Base-by-base conservation (phyloP, 2,329 filamentous ascomycete species). In the Ophiostoma sp. region DNA sequence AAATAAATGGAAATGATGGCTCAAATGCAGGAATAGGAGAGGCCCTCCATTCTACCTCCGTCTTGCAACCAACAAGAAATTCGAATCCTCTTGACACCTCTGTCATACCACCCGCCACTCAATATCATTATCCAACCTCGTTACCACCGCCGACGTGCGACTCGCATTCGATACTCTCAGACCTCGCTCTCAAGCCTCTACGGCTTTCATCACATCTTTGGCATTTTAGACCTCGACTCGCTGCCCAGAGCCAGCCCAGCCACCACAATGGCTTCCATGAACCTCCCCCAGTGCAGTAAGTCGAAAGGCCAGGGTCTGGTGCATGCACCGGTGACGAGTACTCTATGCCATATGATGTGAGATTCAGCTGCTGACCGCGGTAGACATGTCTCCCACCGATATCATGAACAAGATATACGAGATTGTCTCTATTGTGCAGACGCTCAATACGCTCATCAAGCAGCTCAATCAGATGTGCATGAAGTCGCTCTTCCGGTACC, bases 391-490 rank as follows among this genome's bases (percentile, higher is more conserved):
- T 27, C 44, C 67, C 11, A 8, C n/a, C 17, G 33, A 66, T 6
- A 7, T 72, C n/a, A 35, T 73, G 44, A 57, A 68, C 11, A 70
- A 67, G 23, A 39, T 71, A n/a, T 68, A 69, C 66, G 44, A 70
- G 17, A 48, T 73, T 31, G 57, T 69, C 20, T 48, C 69, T 36
- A 67, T 73, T 6, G 6, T 71, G 11, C 66, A 64, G 23, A 70
- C 71, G 7, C 60, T 73, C 7, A 4, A 44, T n/a, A 6, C 60
- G 3, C 68, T 73, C 20, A 8, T 72, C 20, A 62, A 27, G 3
- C 69, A 72, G 39, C 44, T 73, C 44, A 64, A 48, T 20, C 33
- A 39, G 13, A 68, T 73, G 52, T 72, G 71, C 27, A 39, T 65
- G 2, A n/a, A 67, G 23, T 36, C 39, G 8, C 10, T 67, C 17